phyloP scores from a whole-genome alignment of 257 asterid species.

The Leptodermis oblonga region DNA sequence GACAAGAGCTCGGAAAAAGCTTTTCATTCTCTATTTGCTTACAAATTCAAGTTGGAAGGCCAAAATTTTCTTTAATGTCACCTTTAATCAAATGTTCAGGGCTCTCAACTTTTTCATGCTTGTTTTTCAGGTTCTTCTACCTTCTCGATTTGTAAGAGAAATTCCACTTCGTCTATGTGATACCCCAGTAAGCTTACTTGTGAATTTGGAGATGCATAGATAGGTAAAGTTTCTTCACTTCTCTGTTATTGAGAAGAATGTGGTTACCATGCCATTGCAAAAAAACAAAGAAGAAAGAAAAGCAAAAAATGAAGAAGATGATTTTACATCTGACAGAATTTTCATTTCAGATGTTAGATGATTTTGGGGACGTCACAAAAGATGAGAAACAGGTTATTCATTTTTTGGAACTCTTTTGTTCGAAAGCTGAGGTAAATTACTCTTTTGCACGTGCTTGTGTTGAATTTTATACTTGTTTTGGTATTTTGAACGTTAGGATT shows the following conservation, averaged over 20 bases:
- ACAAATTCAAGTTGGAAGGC: constrained; percentile 98
- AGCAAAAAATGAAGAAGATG: too few species aligned
- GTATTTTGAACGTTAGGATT: constrained; percentile 11
- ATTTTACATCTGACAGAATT: too few species aligned
- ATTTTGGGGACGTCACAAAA: too few species aligned
- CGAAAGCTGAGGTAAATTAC: too few species aligned
- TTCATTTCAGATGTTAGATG: too few species aligned
- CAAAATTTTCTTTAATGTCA: constrained; percentile 16
- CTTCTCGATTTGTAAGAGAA: constrained; percentile 93
- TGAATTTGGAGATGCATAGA: neutral
- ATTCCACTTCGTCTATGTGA: constrained; percentile 75
- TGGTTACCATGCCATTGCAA: neutral
- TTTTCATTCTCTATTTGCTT: constrained; percentile 64
- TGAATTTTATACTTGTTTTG: neutral
- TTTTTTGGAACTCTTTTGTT: too few species aligned
- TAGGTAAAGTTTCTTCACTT: neutral
- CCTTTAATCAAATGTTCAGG: neutral
- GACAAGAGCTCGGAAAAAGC: constrained; percentile 90
- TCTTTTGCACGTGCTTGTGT: too few species aligned
- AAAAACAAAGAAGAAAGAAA: too few species aligned
- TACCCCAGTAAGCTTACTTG: constrained; percentile 41
- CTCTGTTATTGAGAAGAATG: neutral
- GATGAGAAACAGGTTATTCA: too few species aligned
- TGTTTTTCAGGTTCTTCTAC: constrained; percentile 78
- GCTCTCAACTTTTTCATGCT: constrained; percentile 15